Percentiles rank a stretch among this genome's conserved stretches.
Evolutionary conservation across 164 flowering plant species (phyloP).

Genomic region (Chimonanthus salicifolius): DNA sequence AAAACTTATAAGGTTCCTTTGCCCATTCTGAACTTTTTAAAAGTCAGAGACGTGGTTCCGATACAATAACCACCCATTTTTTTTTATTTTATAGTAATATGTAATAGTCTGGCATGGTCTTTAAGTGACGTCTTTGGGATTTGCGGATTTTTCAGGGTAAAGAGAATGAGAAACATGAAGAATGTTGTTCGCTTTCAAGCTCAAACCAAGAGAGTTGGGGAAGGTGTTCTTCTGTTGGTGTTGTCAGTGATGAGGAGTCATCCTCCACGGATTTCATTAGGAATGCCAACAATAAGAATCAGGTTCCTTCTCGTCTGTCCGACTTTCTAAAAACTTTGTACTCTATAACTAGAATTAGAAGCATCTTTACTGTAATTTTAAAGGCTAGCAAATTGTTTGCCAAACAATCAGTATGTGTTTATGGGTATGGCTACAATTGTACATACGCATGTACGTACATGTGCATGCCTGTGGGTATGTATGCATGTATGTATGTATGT

Average conservation of each 20-base stretch:
- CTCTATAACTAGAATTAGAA: neutral
- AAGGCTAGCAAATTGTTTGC: neutral
- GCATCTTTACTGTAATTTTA: neutral
- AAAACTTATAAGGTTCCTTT: too few species aligned
- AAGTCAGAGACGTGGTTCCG: too few species aligned
- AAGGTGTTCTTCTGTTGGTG: conserved; percentile 81
- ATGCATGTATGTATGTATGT: neutral
- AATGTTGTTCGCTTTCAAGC: conserved; percentile 79
- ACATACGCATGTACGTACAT: neutral
- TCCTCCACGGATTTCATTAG: conserved; percentile 30
- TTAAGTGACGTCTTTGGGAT: neutral
- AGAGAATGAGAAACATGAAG: conserved; percentile 43
- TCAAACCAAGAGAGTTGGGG: conserved; percentile 95
- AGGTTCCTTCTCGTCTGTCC: conserved; percentile 31
- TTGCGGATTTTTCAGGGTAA: conserved; percentile 45
- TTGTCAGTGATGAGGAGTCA: conserved; percentile 56
- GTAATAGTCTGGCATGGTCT: too few species aligned
- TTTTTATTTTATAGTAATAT: too few species aligned
- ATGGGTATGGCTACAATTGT: neutral
- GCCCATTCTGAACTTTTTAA: too few species aligned
- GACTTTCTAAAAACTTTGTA: neutral
- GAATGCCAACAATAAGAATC: conserved; percentile 22
- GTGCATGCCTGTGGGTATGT: neutral
- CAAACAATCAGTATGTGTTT: neutral
- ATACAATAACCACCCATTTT: too few species aligned